These are phyloP conservation scores for Lunasporangiospora selenospora DNA, from an alignment of 192 early-diverging fungal species.

Conservation along the genomic window DNA sequence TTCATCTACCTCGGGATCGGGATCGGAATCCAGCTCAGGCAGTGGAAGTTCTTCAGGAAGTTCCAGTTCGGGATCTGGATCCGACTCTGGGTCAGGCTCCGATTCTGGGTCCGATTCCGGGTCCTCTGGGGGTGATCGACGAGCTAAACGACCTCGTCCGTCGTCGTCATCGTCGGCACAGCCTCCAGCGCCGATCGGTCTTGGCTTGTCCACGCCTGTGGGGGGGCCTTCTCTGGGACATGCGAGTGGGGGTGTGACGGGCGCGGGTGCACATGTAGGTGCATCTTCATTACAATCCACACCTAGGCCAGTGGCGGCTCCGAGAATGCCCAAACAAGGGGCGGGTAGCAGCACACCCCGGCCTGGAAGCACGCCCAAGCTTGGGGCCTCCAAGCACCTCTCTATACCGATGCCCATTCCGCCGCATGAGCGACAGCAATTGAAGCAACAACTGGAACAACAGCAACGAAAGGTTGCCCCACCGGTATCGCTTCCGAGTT, in stretches of 20 bases:
- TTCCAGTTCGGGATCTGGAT: slow-evolving; percentile 34
- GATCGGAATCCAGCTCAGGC: slow-evolving; percentile 21
- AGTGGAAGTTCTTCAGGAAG: slow-evolving; percentile 14
- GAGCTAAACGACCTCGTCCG: neutral
- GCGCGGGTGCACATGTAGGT: neutral
- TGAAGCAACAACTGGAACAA: slow-evolving; percentile 15
- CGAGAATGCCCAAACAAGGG: slow-evolving; percentile 11
- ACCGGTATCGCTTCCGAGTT: too few species aligned
- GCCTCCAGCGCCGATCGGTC: slow-evolving; percentile 18
- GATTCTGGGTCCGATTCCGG: slow-evolving; percentile 33
- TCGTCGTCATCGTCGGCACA: neutral
- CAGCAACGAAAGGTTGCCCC: too few species aligned
- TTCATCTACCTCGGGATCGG: slow-evolving; percentile 24
- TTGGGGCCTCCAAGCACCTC: slow-evolving; percentile 17
- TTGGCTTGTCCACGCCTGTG: slow-evolving; percentile 32
- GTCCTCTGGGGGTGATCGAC: slow-evolving; percentile 17
- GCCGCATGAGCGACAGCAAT: slow-evolving; percentile 22
- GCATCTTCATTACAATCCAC: slow-evolving; percentile 4
- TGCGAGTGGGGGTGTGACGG: neutral
- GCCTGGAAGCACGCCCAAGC: slow-evolving; percentile 28
- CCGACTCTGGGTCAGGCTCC: slow-evolving; percentile 30
- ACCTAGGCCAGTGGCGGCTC: slow-evolving; percentile 6
- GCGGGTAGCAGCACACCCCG: neutral
- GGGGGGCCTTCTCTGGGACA: slow-evolving; percentile 11
- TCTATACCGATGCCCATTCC: slow-evolving; percentile 15